phyloP scores from a whole-genome alignment of 768 basidiomycete species.

The Fomitopsis pulvina region DNA sequence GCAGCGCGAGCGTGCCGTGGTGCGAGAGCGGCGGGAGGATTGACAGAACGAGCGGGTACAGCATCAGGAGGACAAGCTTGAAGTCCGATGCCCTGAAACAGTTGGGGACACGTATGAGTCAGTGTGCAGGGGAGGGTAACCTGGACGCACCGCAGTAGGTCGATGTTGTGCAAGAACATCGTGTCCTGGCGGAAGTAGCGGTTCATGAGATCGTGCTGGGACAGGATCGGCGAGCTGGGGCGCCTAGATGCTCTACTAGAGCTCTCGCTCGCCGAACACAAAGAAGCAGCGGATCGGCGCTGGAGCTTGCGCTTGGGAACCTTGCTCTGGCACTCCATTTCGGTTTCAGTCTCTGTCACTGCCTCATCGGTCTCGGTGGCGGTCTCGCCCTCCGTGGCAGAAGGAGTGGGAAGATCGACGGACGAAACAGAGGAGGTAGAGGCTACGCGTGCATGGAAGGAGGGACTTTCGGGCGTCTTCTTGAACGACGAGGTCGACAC shows the following conservation, averaged over 20 bases:
- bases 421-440: slow-evolving; percentile 16
- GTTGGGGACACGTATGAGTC: too few species aligned
- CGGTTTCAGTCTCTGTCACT: slow-evolving; percentile 55
- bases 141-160: slow-evolving; percentile 67
- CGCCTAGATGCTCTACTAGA: slow-evolving; percentile 1
- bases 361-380: slow-evolving; percentile 63
- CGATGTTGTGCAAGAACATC: slow-evolving; percentile 74
- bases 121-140: not conserved
- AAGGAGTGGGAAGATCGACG: slow-evolving; percentile 40
- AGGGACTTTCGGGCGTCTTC: slow-evolving; percentile 10
- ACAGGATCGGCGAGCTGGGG: slow-evolving; percentile 23
- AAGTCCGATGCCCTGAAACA: slow-evolving; percentile 70
- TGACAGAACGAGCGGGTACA: slow-evolving; percentile 55
- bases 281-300: slow-evolving; percentile 5
- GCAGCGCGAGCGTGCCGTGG: slow-evolving; percentile 46
- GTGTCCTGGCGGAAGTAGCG: slow-evolving; percentile 88
- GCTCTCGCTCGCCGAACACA: slow-evolving; percentile 2
- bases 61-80: slow-evolving; percentile 67
- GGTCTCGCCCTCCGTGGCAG: slow-evolving; percentile 66
- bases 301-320: slow-evolving; percentile 5
- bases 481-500: slow-evolving; percentile 18
- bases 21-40: slow-evolving; percentile 55
- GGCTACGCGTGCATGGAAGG: slow-evolving; percentile 19
- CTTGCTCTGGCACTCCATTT: slow-evolving; percentile 27
- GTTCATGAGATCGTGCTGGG: slow-evolving; percentile 86